Evolutionary conservation across 1,284 basidiomycete species (phyloP).

Genomic region (Ustilago cynodontis): DNA sequence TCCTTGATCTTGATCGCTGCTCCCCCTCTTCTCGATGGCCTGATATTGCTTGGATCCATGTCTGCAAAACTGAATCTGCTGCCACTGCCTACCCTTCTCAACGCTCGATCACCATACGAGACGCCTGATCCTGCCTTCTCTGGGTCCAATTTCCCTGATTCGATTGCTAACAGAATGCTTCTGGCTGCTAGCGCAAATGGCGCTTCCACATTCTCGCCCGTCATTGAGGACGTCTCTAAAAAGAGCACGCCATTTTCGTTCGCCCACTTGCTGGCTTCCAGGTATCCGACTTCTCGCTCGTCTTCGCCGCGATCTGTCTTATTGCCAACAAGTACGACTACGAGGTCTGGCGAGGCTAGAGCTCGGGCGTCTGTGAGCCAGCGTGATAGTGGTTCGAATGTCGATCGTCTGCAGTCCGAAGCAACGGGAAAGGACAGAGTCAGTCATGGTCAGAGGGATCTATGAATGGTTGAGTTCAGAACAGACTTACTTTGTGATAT

Average conservation of each 20-base stretch:
- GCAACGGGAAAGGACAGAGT: background rate
- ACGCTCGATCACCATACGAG: constrained; percentile 87
- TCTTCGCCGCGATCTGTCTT: constrained; percentile 90
- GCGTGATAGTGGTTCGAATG: constrained; percentile 82
- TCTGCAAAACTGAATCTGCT: constrained; percentile 56
- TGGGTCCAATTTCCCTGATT: constrained; percentile 89
- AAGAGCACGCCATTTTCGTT: constrained; percentile 84
- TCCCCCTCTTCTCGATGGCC: constrained; percentile 21
- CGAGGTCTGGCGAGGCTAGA: constrained; percentile 85
- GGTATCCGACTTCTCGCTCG: constrained; percentile 91
- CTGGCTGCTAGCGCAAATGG: constrained; percentile 92
- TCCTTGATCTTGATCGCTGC: constrained; percentile 46
- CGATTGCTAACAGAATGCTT: constrained; percentile 91
- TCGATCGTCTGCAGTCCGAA: constrained; percentile 68
- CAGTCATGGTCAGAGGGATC: background rate
- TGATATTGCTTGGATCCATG: constrained; percentile 41
- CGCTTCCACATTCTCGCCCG: constrained; percentile 91
- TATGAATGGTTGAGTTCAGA: background rate
- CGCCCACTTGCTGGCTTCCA: constrained; percentile 93
- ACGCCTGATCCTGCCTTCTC: constrained; percentile 93
- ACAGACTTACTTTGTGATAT: constrained; percentile 83
- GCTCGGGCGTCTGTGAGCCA: constrained; percentile 94
- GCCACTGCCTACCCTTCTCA: constrained; percentile 73
- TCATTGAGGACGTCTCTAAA: constrained; percentile 90
- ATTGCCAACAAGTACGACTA: constrained; percentile 92